Evolutionary conservation across 208 protist species (phyloP), one percentile per base, ranked within the genome.

Genomic region (Acanthamoeba triangularis): DNA sequence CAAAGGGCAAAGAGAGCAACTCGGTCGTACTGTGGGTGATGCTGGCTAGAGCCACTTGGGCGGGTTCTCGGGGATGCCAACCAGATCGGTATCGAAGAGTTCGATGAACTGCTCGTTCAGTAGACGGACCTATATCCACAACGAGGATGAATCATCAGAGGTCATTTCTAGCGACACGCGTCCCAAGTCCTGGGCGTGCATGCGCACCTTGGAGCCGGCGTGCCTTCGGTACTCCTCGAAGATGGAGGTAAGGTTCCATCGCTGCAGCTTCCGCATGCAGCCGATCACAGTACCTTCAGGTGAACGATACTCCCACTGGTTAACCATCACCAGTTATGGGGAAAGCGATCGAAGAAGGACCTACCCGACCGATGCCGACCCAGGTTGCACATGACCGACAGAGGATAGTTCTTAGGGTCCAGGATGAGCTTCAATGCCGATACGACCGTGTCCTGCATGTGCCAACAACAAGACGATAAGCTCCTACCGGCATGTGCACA

Each of bases 61-160:
- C 6, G 92, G 92, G 61, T 98, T 49, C 59, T 90, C 78, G 18
- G 97, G 97, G 33, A 99, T 90, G 85, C 95, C 98, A 14, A 99
- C 98, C 13, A 99, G 96, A 84, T 99, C 99, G 23, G 98, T 99
- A 96, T 99, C 99, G 94, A 99, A 99, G n/a, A 99, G 97, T 97
- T 99, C 99, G 90, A 99, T 99, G 96, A 99, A 99, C 97, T 99
- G 99, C 97, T 99, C 99, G 96, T 99, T 99, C 72, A 99, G 98
- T 1, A 99, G 96, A 14, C 99, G 97, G 33, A 99, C 98, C 69
- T 78, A 30, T 44, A 11, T 63, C 13, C 90, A 28, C 54, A 13
- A 56, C 16, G n/a, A 10, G 23, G 23, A 95, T 3, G 33, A 2
- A 90, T 0, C 10, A 16, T n/a, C 3, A 95, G 23, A 95, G 25